Evolutionary conservation across 495 filamentous ascomycete species (phyloP).

Genomic region (Parachaetomium inaequale): DNA sequence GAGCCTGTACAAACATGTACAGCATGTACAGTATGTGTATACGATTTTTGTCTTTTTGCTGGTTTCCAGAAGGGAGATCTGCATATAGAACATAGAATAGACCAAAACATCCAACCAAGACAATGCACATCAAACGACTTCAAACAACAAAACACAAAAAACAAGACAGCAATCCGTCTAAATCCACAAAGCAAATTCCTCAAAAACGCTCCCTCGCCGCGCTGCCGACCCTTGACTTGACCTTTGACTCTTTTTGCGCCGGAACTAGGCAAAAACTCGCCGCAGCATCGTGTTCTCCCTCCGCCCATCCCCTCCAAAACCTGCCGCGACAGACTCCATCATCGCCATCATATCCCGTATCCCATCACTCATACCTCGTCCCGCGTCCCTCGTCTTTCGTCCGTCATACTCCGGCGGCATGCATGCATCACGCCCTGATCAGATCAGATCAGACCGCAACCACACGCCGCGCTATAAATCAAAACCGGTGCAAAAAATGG

Average conservation of each 20-base stretch:
- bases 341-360: conserved; percentile 10
- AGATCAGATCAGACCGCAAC: neutral
- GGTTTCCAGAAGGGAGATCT: conserved; percentile 1
- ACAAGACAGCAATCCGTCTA: conserved; percentile 8
- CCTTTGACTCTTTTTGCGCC: conserved; percentile 19
- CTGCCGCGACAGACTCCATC: neutral
- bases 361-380: conserved; percentile 2
- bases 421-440: conserved; percentile 13
- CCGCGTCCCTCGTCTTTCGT: conserved; percentile 2
- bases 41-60: neutral
- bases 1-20: neutral
- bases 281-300: neutral
- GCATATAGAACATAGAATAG: conserved; percentile 11
- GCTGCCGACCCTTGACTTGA: conserved; percentile 1
- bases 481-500: neutral
- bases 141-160: conserved; percentile 4
- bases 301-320: neutral
- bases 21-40: conserved; percentile 1
- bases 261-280: neutral
- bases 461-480: conserved; percentile 13
- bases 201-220: conserved; percentile 9
- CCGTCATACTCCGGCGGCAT: conserved; percentile 21
- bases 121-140: conserved; percentile 6
- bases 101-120: conserved; percentile 7
- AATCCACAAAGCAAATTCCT: conserved; percentile 13